Base-by-base conservation (phyloP, 352 stramenopile genomes). In the Globisporangium echinulatum region DNA sequence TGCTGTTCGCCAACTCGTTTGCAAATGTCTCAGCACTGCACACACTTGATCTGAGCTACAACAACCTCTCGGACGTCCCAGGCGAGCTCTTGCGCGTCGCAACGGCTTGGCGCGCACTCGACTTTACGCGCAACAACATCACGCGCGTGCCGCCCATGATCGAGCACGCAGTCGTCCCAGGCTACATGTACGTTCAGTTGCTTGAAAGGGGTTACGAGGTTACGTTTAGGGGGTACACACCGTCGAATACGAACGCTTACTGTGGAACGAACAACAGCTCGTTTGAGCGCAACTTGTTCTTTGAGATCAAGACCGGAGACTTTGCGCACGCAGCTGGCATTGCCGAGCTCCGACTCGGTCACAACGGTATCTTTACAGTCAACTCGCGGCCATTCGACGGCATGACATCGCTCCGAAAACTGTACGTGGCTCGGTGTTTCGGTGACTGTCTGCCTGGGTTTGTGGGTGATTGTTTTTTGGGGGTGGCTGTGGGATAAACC, bases 361-460 rank as follows among this genome's bases (percentile, higher is more conserved):
- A 74, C 19, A 87, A 80, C 37, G 68, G 62, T 2, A 90, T 90
- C 25, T 87, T 85, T 63, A 86, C 79, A 1, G 37, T 90, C 46
- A 64, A 87, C 39, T 69, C 73, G 0, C 66, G 52, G 46, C 75
- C 74, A 6, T 90, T 87, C 59, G 68, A 59, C 3, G 79, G 77
- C 7, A 90, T 87, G 77, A 62, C 58, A 7, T 60, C 68, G 4
- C 70, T 90, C 36, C 64, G 66, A 42, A 82, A 63, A 62, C 60
- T 87, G 77, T 87, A 63, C 42, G 76, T 72, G 36, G 44, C 47
- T 7, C 25, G 25, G 25, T 3, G 25, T 33, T 33, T 33, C 25
- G 25, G 25, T 33, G 25, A 2, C n/a, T 37, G n/a, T 33, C 10
- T 54, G 49, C 15, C 25, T 50, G 7, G 39, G 1, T 1, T 15